Conservation (phyloP, 495 filamentous ascomycete species). For the Aspergillus heteromorphus region DNA sequence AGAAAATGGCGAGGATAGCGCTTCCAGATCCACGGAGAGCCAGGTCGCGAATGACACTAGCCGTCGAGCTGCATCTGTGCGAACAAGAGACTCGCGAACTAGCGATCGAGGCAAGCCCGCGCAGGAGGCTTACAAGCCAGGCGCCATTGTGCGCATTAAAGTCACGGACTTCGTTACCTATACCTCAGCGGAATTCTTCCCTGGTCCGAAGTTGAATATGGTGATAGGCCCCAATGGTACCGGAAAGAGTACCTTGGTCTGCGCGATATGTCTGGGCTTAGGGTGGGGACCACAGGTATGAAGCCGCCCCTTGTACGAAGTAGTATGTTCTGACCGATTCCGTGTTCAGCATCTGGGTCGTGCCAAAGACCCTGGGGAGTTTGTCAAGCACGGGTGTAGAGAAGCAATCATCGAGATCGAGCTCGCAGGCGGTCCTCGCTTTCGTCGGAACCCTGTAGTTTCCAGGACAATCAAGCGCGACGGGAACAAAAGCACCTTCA, state of each 20-base stretch:
- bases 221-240: constrained; percentile 97
- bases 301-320: background rate
- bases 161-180: constrained; percentile 95
- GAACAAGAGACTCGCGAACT: background rate
- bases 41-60: background rate
- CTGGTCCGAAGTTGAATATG: constrained; percentile 95
- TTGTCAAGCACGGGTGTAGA: constrained; percentile 81
- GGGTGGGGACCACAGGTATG: constrained; percentile 70
- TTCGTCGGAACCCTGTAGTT: constrained; percentile 61
- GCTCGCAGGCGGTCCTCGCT: constrained; percentile 52
- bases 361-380: constrained; percentile 79
- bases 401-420: constrained; percentile 87
- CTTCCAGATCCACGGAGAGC: constrained; percentile 3
- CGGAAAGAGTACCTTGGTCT: constrained; percentile 95
- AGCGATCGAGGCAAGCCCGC: constrained; percentile 6
- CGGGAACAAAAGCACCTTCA: constrained; percentile 71
- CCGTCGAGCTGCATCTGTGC: background rate
- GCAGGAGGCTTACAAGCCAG: constrained; percentile 56
- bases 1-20: background rate
- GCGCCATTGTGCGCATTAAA: constrained; percentile 83
- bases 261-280: constrained; percentile 90
- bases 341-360: constrained; percentile 67
- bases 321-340: constrained; percentile 6
- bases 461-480: constrained; percentile 71
- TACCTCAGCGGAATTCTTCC: constrained; percentile 78